Evolutionary conservation across 2,329 filamentous ascomycete species (phyloP).

Genomic region (Fusarium foetens): DNA sequence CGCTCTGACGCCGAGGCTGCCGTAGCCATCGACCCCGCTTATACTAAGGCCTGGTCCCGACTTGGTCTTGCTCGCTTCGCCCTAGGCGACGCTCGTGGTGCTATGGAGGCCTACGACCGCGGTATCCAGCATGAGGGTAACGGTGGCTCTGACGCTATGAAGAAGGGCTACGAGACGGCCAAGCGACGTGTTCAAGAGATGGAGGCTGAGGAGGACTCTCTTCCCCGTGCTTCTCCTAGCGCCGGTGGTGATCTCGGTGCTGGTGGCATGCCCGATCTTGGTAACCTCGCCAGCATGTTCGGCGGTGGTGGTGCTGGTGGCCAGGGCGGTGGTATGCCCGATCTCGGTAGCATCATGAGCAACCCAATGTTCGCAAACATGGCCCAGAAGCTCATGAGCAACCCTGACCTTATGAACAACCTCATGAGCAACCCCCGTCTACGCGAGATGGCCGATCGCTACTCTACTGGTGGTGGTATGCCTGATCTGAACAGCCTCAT

Average conservation of each 20-base stretch:
- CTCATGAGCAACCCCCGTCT: slow-evolving; percentile 94
- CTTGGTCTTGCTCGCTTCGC: slow-evolving; percentile 92
- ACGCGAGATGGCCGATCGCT: slow-evolving; percentile 85
- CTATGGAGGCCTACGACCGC: slow-evolving; percentile 93
- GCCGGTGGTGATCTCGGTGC: slow-evolving; percentile 61
- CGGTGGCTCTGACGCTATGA: slow-evolving; percentile 96
- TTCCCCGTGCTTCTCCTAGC: slow-evolving; percentile 61
- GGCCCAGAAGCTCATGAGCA: slow-evolving; percentile 97
- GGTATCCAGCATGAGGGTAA: slow-evolving; percentile 95
- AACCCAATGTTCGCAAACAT: slow-evolving; percentile 99
- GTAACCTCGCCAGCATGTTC: slow-evolving; percentile 77
- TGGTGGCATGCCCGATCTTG: slow-evolving; percentile 73
- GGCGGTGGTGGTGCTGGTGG: slow-evolving; percentile 68
- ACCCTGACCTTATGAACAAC: slow-evolving; percentile 90
- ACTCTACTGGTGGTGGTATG: slow-evolving; percentile 83
- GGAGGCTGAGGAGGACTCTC: slow-evolving; percentile 57
- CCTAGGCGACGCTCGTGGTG: slow-evolving; percentile 87
- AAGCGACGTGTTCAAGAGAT: slow-evolving; percentile 88
- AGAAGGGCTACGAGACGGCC: slow-evolving; percentile 94
- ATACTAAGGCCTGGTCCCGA: slow-evolving; percentile 97
- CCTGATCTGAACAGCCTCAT: slow-evolving; percentile 87
- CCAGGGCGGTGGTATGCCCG: slow-evolving; percentile 83
- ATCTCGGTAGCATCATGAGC: slow-evolving; percentile 87
- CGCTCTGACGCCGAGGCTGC: slow-evolving; percentile 90
- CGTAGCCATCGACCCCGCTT: slow-evolving; percentile 85